Evolutionary conservation across 352 stramenopile species (phyloP).

Genomic region (Hyaloperonospora brassicae): DNA sequence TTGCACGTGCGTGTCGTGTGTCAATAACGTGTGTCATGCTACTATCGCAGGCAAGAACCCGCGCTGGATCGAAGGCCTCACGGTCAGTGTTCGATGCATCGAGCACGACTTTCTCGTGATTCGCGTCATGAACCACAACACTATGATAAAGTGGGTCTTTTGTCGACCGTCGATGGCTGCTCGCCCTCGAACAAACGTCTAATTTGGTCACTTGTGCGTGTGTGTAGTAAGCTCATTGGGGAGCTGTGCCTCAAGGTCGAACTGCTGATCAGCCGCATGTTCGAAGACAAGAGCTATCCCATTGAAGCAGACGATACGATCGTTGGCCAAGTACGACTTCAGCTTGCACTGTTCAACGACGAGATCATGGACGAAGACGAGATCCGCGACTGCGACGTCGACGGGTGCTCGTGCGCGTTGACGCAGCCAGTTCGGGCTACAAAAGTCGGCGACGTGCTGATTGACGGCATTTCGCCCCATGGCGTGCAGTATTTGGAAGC

Average conservation of each 20-base stretch:
- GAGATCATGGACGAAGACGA: conserved; percentile 63
- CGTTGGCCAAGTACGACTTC: conserved; percentile 60
- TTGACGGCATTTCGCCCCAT: conserved; percentile 62
- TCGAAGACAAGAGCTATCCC: conserved; percentile 67
- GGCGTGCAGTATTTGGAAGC: conserved; percentile 67
- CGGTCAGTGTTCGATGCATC: conserved; percentile 56
- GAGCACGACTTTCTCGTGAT: conserved; percentile 74
- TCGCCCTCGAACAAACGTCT: not conserved
- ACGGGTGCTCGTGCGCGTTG: conserved; percentile 59
- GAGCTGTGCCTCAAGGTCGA: conserved; percentile 62
- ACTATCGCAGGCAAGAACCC: conserved; percentile 53
- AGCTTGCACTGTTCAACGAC: conserved; percentile 73
- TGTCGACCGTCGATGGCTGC: not conserved
- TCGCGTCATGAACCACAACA: conserved; percentile 77
- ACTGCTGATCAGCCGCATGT: conserved; percentile 50
- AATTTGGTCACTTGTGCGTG: conserved; percentile 1
- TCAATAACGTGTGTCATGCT: not conserved
- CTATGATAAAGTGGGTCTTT: conserved; percentile 53
- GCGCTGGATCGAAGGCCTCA: conserved; percentile 63
- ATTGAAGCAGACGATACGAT: conserved; percentile 72
- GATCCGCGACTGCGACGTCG: conserved; percentile 47
- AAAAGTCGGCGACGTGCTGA: conserved; percentile 66
- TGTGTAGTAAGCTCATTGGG: conserved; percentile 51
- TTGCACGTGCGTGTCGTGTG: not conserved
- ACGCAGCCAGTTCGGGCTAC: conserved; percentile 45